Base-by-base conservation (phyloP, 345 rosid genomes). In the Moricandia moricandioides region DNA sequence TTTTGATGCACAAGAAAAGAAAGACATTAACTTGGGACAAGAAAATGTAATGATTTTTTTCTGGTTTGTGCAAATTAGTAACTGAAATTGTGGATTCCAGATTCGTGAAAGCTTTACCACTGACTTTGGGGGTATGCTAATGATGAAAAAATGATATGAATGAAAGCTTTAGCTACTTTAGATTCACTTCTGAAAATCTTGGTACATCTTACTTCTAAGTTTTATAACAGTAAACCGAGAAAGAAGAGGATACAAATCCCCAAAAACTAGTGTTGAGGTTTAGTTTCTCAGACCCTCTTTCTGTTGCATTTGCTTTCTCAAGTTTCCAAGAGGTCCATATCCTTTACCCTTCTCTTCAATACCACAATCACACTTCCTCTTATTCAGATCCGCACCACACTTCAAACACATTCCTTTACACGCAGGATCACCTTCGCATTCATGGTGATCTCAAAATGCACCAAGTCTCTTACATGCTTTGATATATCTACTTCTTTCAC, bases 361-460 rank as follows among this genome's bases (percentile, higher is more conserved):
- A 16, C 74, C 78, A 79, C 98, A 91, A 6, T 56, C 83, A 72
- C 98, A 93, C 3, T 67, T 84, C 65, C 88, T 74, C 7, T 68
- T 83, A 76, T 94, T 94, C 82, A 86, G 71, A 83, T 88, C 84
- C 11, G 89, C 82, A 39, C 95, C 98, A 9, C 98, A 94, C 62
- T 84, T 78, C 58, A 88, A 85, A 75, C 96, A 94, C 31, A 86
- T 11, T 51, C 98, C 95, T 82, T 85, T 88, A 86, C 98, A 91
- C 3, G 55, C 98, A 91, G 2, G 55, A 76, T 86, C 83, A 0
- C 98, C 24, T 91, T 58, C 0, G 87, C 95, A 13, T 79, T 79
- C 10, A 86, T 81, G 59, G 88, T 86, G 62, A 89, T 87, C 67
- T 94, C 97, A 67, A 94, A 60, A 72, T 94, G 97, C 70, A 94